A percentile compares a stretch with the other conserved stretches of the same genome.
phyloP scores from a whole-genome alignment of 1,139 yeast genomes.

The Geotrichum bryndzae region DNA sequence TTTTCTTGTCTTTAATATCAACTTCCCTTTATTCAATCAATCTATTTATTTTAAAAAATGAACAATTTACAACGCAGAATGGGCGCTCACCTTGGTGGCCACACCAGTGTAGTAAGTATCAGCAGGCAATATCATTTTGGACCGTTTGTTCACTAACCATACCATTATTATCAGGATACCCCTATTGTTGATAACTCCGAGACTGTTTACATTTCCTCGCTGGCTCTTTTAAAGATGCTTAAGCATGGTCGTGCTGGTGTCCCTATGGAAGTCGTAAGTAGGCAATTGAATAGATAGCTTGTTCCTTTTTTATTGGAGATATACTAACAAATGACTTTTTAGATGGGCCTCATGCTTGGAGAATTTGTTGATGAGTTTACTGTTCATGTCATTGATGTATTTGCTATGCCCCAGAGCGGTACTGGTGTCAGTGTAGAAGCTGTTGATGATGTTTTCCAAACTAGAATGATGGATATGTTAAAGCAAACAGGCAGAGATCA shows the following conservation, averaged over 20 bases:
- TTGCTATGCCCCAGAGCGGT: conserved; percentile 96
- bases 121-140: conserved; percentile 1
- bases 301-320: neutral
- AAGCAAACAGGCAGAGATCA: conserved; percentile 97
- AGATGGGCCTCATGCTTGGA: conserved; percentile 97
- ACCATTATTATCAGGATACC: conserved; percentile 45
- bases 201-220: conserved; percentile 91
- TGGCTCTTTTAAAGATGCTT: conserved; percentile 92
- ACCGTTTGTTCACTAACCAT: neutral
- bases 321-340: conserved; percentile 1
- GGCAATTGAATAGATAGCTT: neutral
- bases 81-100: conserved; percentile 26
- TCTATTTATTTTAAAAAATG: conserved; percentile 37
- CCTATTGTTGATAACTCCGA: conserved; percentile 92
- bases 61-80: conserved; percentile 62
- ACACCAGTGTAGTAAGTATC: conserved; percentile 22
- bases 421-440: conserved; percentile 99
- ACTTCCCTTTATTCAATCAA: neutral
- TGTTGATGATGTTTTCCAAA: conserved; percentile 97
- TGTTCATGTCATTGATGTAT: conserved; percentile 93
- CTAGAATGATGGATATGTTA: conserved; percentile 99
- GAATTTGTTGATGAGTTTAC: conserved; percentile 97
- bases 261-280: conserved; percentile 83
- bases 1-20: neutral
- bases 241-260: conserved; percentile 99